Evolutionary conservation across 192 early-diverging fungal species (phyloP).

Genomic region (Geranomyces variabilis): DNA sequence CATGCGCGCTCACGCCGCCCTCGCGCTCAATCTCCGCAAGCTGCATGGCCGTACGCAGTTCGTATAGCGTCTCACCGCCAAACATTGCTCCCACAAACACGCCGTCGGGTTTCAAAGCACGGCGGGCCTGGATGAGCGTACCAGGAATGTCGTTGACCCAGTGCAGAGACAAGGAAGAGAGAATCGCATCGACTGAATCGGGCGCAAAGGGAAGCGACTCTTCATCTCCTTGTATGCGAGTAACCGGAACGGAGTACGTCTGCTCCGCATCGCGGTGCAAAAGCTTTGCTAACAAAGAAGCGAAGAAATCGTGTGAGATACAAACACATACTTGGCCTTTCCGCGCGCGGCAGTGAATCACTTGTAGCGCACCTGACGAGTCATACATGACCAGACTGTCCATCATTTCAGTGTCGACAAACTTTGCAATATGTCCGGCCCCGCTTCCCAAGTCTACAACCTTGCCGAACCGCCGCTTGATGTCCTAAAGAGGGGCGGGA

Average conservation of each 20-base stretch:
- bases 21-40: conserved; percentile 90
- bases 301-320: background rate
- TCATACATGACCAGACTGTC: conserved; percentile 88
- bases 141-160: conserved; percentile 97
- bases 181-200: conserved; percentile 83
- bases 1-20: conserved; percentile 84
- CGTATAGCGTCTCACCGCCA: conserved; percentile 96
- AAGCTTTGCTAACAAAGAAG: conserved; percentile 44
- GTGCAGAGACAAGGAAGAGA: conserved; percentile 85
- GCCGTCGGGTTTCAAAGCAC: conserved; percentile 86
- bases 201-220: conserved; percentile 80
- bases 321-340: too few species aligned
- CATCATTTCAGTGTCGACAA: conserved; percentile 78
- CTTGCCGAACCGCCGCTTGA: conserved; percentile 82
- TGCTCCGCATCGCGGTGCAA: conserved; percentile 57
- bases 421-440: conserved; percentile 84
- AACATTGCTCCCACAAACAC: conserved; percentile 93
- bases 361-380: conserved; percentile 67
- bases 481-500: conserved; percentile 60
- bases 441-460: conserved; percentile 91
- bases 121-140: conserved; percentile 80
- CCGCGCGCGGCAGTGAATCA: background rate
- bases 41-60: conserved; percentile 85
- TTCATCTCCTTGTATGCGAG: conserved; percentile 82
- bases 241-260: conserved; percentile 63